Evolutionary conservation across 2,329 filamentous ascomycete species (phyloP), one percentile per base, ranked within the genome.

Genomic region (Corinectria fuckeliana): DNA sequence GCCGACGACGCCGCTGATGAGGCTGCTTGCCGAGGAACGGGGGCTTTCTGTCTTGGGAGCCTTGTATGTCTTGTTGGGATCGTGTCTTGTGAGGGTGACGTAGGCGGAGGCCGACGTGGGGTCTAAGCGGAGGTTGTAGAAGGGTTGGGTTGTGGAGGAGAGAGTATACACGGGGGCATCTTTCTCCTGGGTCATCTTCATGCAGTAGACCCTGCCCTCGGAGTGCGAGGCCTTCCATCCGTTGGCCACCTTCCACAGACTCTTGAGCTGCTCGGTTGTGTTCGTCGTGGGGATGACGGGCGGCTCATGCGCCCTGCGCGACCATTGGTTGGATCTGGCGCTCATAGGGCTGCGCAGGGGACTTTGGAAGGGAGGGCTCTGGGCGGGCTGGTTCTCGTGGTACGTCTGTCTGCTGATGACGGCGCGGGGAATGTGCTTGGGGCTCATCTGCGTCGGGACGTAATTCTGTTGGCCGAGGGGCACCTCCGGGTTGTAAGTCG

Each of bases 381-480:
- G 53, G 1, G 58, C 49, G 8, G 52, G 28, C 18, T 68, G 50
- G 42, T 60, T 60, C 18, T 75, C 70, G 52, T 72, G 68, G 71
- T 90, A 90, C 21, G 87, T 84, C 30, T 85, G 84, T 52, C 88
- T 80, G 74, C 87, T 91, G 70, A 91, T 88, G 58, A 88, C 83
- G 14, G 84, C 82, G 32, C 82, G 80, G 5, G 88, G 88, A 48
- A 92, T 85, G 28, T 85, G 82, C 1, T 84, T 84, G 11, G 89
- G 88, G 60, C 84, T 87, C 54, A 82, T 77, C 71, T 89, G 86
- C 0, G 85, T 88, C 2, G 90, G 89, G 48, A 84, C 89, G 75
- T 93, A 93, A 45, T 85, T 76, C 70, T 93, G 91, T 57, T 87
- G 85, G 55, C 86, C 81, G 3, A 92, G 81, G 5, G 89, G 81